Evolutionary conservation across 176 grass and related monocot species (phyloP), one percentile per base, ranked within the genome.

Genomic region (Lolium rigidum): DNA sequence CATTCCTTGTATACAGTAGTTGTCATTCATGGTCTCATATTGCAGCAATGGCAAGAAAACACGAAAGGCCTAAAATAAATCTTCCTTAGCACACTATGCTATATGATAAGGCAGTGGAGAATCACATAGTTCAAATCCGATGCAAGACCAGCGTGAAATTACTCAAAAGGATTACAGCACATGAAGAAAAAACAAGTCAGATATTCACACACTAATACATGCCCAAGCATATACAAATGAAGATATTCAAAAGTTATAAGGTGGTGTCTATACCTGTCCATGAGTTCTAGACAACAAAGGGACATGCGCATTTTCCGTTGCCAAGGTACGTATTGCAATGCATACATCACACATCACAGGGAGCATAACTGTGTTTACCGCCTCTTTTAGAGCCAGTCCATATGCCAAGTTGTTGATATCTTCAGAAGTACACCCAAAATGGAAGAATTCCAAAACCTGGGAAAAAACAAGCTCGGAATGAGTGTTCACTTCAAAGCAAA

Each of bases 401-500:
- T 98, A 83, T 48, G 95, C 90, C 57, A 95, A 64, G 66, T 98
- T 98, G 82, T 98, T 98, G 72, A 98, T 98, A 79, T 98, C 95
- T 91, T 98, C 93, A 21, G 93, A 98, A 47, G 95, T 98, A 76
- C 95, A 98, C 56, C 89, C 95, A 87, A 95, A 98, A 94, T 95
- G 95, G 75, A 98, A 95, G 89, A 94, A 98, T 69, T 98, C 93
- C 49, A 90, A 89, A 1, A 98, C 95, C 93, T 98, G 86, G 41
- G 6, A 80, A 13, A 80, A 13, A 85, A 24, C 2, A 88, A 77
- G 49, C 64, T 60, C 68, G 54, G 66, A 46, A 55, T 80, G 38
- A 75, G 62, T 39, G 46, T 71, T 61, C 79, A 85, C 62, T 85
- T 73, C 5, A 21, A 1, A 11, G n/a, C 39, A 75, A 81, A 38